Base-by-base conservation (phyloP, 805 yeast species). In the Candida chauliodis region DNA sequence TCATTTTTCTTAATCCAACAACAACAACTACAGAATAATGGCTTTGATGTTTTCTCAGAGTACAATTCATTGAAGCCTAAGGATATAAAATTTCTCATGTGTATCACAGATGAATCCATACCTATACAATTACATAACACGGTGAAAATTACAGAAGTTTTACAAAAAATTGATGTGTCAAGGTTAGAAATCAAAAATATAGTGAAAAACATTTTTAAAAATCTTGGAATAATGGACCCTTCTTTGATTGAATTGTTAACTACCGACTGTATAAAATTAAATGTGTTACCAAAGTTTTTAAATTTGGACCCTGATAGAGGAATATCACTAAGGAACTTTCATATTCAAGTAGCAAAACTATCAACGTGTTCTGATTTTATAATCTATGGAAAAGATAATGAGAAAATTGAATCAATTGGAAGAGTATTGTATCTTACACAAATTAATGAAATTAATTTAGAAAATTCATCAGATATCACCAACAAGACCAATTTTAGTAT, bases 311-410 rank as follows among this genome's bases (percentile, higher is more conserved):
- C 89, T 11, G 76, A 70, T 40, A 67, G 73, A 30, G 93, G 95
- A 3, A 79, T 86, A 5, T 78, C 87, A 3, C 70, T 89, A 38
- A 73, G 97, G 45, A 86, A 90, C 53, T 90, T 89, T 58, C 88
- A 85, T 53, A 78, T 84, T 40, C 98, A 91, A 60, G 84, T 80
- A 14, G 74, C 88, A n/a, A 89, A 88, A 53, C 65, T 82, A 43
- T 84, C 93, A 23, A 68, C 78, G 19, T 68, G 88, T 8, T 73
- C 93, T 0, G 95, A 86, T 52, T 75, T 88, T 36, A 64, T 87
- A 5, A 76, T 90, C n/a, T 91, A 89, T 56, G 76, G 88, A 45
- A 69, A 79, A 44, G 68, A 74, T 16, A 34, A 28, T 8, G 29
- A 40, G 3, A 45, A 39, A 10, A 25, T 36, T 3, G 37, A 36